Evolutionary conservation across 228 moss, liverwort and hornwort species (phyloP).

Genomic region (Sphagnum magellanicum): DNA sequence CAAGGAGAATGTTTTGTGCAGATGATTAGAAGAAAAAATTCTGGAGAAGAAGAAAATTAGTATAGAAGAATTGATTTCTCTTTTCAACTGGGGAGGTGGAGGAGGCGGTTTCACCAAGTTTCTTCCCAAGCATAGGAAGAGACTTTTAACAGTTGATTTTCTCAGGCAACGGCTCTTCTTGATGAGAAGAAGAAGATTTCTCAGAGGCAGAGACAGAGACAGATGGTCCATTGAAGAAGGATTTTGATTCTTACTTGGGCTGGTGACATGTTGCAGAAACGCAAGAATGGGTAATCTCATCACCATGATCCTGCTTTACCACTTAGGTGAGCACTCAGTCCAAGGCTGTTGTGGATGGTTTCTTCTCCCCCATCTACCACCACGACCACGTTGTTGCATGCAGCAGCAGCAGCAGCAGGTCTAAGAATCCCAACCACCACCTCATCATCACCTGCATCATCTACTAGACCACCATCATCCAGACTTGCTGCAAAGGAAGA

Average conservation of each 20-base stretch:
- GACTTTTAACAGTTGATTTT: not conserved
- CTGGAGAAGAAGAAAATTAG: not conserved
- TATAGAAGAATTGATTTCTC: not conserved
- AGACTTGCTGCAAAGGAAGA: too few relatives aligned
- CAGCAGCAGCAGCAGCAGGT: not conserved
- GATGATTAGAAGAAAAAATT: not conserved
- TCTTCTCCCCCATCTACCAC: conserved; percentile 43
- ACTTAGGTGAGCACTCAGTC: conserved; percentile 36
- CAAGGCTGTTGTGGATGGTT: conserved; percentile 21
- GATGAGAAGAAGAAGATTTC: not conserved
- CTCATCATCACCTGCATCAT: too few relatives aligned
- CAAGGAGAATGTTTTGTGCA: not conserved
- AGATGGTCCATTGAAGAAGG: not conserved
- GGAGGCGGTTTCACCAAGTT: not conserved
- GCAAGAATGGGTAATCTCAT: conserved; percentile 35
- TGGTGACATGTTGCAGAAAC: conserved; percentile 25
- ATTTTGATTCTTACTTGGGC: conserved; percentile 17
- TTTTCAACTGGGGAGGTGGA: not conserved
- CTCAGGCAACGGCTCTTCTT: not conserved
- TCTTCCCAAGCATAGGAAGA: not conserved
- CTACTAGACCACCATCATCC: too few relatives aligned
- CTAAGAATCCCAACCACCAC: not conserved
- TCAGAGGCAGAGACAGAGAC: not conserved
- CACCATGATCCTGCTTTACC: conserved; percentile 13
- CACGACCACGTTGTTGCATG: conserved; percentile 13